Percentiles rank a stretch among this genome's conserved stretches.
phyloP scores from a whole-genome alignment of 495 filamentous ascomycete genomes.

The Podospora didyma region DNA sequence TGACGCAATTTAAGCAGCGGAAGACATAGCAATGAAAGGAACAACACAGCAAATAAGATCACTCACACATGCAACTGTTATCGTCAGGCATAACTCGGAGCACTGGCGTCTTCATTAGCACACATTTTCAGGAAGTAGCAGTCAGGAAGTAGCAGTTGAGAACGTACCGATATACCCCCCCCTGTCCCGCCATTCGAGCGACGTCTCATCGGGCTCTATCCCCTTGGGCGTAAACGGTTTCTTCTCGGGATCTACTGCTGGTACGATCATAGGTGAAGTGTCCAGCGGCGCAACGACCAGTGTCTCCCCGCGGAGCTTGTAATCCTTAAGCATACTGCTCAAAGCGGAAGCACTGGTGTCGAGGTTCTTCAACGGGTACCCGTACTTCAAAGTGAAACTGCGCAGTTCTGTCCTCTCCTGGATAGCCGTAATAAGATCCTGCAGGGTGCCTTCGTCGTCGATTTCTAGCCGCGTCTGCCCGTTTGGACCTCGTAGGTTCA shows the following conservation, averaged over 20 bases:
- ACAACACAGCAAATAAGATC: too few species aligned
- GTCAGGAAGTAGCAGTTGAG: neutral
- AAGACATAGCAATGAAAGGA: too few species aligned
- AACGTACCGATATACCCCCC: slow-evolving; percentile 26
- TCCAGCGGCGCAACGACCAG: slow-evolving; percentile 58
- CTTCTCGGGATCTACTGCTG: slow-evolving; percentile 1
- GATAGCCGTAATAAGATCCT: slow-evolving; percentile 42
- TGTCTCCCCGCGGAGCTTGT: slow-evolving; percentile 78
- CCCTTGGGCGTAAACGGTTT: slow-evolving; percentile 26
- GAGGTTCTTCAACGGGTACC: slow-evolving; percentile 76
- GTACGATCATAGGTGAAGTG: neutral
- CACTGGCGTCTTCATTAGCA: slow-evolving; percentile 38
- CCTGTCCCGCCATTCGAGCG: slow-evolving; percentile 27
- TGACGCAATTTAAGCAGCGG: too few species aligned
- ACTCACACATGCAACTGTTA: slow-evolving; percentile 77
- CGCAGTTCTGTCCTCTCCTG: slow-evolving; percentile 30
- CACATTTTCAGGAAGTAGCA: neutral
- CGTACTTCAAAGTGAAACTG: slow-evolving; percentile 75
- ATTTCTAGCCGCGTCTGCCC: slow-evolving; percentile 54
- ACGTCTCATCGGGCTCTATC: slow-evolving; percentile 33
- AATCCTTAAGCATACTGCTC: slow-evolving; percentile 32
- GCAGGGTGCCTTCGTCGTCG: slow-evolving; percentile 59
- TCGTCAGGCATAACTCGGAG: slow-evolving; percentile 97
- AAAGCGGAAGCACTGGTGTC: slow-evolving; percentile 42
- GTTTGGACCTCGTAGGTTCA: slow-evolving; percentile 34